Percentiles rank a stretch among this genome's conserved stretches.
Conservation (phyloP, 768 basidiomycete genomes). For the Pleurotus cornucopiae region DNA sequence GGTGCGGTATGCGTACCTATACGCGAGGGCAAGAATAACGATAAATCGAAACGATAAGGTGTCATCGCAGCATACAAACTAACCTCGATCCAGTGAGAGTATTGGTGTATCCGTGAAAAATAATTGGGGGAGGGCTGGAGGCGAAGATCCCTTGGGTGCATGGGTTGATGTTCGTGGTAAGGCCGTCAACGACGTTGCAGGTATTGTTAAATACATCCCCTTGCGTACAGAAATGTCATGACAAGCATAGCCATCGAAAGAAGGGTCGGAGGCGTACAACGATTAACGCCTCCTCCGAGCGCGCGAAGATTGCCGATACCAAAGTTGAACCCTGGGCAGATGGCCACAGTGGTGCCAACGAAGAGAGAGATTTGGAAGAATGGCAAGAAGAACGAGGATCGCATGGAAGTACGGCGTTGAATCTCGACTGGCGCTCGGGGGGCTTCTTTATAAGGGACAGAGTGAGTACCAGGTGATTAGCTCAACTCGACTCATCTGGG, state of each 20-base stretch:
- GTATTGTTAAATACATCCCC: constrained; percentile 25
- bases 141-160: constrained; percentile 25
- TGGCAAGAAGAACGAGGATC: neutral
- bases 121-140: constrained; percentile 23
- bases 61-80: neutral
- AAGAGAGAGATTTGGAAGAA: constrained; percentile 16
- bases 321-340: constrained; percentile 25
- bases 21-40: neutral
- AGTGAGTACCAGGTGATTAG: too few species aligned
- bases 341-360: constrained; percentile 12
- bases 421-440: too few species aligned
- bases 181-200: constrained; percentile 22
- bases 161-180: constrained; percentile 24
- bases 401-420: too few species aligned
- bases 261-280: constrained; percentile 12
- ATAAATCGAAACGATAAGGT: neutral
- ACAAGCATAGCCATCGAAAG: too few species aligned
- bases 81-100: constrained; percentile 19
- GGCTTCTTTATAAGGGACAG: too few species aligned
- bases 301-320: constrained; percentile 22
- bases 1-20: constrained; percentile 22
- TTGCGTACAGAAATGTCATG: neutral
- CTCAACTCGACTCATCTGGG: too few species aligned
- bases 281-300: constrained; percentile 15
- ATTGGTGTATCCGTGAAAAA: constrained; percentile 23